These are phyloP conservation scores for Camillea tinctor DNA, from an alignment of 2,329 filamentous ascomycete species.

Conservation along the genomic window DNA sequence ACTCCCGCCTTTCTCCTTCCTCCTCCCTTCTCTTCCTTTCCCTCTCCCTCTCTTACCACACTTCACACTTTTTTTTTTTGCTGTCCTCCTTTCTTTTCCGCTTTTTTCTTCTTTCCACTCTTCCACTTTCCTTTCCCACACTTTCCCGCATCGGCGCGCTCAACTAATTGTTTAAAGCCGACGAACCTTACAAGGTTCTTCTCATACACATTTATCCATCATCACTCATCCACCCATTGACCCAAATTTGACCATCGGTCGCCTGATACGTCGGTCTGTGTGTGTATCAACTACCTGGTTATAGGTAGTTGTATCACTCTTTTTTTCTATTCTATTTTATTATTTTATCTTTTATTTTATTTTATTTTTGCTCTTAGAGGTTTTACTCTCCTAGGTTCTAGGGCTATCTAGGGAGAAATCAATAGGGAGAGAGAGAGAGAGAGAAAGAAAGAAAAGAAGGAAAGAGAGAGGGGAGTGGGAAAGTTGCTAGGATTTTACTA, in stretches of 20 bases:
- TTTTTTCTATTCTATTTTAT: no score
- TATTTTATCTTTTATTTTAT: no score
- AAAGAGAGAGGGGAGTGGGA: no score
- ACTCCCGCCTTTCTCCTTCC: not conserved
- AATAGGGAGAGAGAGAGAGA: not conserved
- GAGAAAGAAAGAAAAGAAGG: no score
- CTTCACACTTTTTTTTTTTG: no score
- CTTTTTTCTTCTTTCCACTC: constrained; percentile 2
- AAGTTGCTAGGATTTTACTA: not conserved
- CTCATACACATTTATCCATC: not conserved
- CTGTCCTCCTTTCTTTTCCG: constrained; percentile 2
- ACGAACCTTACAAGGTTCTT: not conserved
- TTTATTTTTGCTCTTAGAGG: not conserved
- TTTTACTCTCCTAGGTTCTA: not conserved
- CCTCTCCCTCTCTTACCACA: constrained; percentile 7
- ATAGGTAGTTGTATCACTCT: not conserved
- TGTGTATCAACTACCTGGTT: not conserved
- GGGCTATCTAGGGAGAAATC: not conserved
- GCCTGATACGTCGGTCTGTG: not conserved
- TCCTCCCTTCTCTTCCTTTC: constrained; percentile 1
- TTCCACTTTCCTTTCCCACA: constrained; percentile 4
- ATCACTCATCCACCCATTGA: not conserved
- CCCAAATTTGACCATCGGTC: not conserved
- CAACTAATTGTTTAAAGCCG: not conserved
- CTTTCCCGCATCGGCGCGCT: constrained; percentile 7